phyloP scores from a whole-genome alignment of 2,329 filamentous ascomycete species.

The Cytospora mali region DNA sequence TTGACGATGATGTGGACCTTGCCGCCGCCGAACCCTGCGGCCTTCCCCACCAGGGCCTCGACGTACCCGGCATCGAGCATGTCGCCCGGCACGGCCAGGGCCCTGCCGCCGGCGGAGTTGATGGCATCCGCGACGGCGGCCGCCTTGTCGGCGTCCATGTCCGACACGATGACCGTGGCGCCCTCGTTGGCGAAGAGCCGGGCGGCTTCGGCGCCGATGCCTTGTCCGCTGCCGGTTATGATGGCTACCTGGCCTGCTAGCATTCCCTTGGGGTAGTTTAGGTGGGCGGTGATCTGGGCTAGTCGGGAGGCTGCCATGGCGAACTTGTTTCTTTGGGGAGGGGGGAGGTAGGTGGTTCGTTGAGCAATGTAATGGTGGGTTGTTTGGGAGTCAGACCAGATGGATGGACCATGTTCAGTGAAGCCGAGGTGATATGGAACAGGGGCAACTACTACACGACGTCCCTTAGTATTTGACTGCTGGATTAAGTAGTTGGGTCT shows the following conservation, averaged over 20 bases:
- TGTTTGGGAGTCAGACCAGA: background rate
- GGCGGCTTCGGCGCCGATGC: conserved; percentile 84
- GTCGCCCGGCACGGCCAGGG: conserved; percentile 76
- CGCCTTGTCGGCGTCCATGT: conserved; percentile 78
- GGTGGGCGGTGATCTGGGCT: conserved; percentile 73
- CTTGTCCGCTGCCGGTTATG: conserved; percentile 83
- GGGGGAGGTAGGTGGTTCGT: too few species aligned
- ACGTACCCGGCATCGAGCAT: conserved; percentile 73
- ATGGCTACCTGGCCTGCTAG: conserved; percentile 82
- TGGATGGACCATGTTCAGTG: background rate
- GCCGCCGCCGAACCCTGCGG: conserved; percentile 78
- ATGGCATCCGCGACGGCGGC: conserved; percentile 69
- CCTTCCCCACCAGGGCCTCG: conserved; percentile 69
- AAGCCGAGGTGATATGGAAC: too few species aligned
- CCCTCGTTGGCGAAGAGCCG: conserved; percentile 85
- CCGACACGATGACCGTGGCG: conserved; percentile 79
- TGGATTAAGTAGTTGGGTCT: too few species aligned
- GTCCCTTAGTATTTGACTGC: too few species aligned
- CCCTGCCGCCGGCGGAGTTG: conserved; percentile 66
- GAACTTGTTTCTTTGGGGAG: too few species aligned
- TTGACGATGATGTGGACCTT: conserved; percentile 93
- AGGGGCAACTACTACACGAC: too few species aligned
- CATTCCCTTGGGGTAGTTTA: conserved; percentile 81
- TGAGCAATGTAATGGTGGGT: background rate
- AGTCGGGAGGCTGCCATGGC: conserved; percentile 60